Base-by-base conservation (phyloP, 2,329 filamentous ascomycete genomes). In the Westerdykella aurantiaca region DNA sequence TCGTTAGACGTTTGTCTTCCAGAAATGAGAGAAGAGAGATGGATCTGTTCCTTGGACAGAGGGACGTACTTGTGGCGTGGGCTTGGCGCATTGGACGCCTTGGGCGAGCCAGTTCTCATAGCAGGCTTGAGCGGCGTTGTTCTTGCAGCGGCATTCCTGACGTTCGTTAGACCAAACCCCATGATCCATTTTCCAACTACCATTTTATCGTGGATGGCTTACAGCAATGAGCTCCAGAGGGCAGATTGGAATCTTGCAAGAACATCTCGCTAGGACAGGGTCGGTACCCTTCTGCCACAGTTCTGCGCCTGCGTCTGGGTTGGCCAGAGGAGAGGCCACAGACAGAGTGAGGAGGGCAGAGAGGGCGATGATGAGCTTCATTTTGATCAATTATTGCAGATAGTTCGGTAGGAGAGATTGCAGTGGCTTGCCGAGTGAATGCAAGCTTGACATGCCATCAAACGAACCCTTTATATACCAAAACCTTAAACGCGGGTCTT, bases 121-220 rank as follows among this genome's bases (percentile, higher is more conserved):
- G 40, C 54, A 57, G 17, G 37, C 25, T 34, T 48, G 31, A 4
- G 50, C 52, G 10, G 52, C 52, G 4, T 41, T 39, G 34, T 53
- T 51, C 40, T 53, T 52, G 45, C 52, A 57, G 37, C 46, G 45
- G 34, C 54, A 57, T 23, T 52, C 50, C 54, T 55, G 23, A 13
- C 14, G 4, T 38, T 23, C 41, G 44, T 41, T 13, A 34, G 37
- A 29, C 3, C 4, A 29, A 12, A 29, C 25, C 2, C 3, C 25
- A 5, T 23, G 22, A 1, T 29, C 13, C 9, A 33, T 5, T n/a
- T 17, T 21, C 11, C 5, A n/a, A 18, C 12, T 38, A 6, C 33
- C 23, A 13, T 23, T 9, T 12, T 16, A n/a, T 7, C 37, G 34
- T 29, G 31, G 18, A 37, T 34, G 17, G 43, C 48, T n/a, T 47